Evolutionary conservation across 2,329 filamentous ascomycete genomes (phyloP).

Genomic region (Diaporthe sp.): DNA sequence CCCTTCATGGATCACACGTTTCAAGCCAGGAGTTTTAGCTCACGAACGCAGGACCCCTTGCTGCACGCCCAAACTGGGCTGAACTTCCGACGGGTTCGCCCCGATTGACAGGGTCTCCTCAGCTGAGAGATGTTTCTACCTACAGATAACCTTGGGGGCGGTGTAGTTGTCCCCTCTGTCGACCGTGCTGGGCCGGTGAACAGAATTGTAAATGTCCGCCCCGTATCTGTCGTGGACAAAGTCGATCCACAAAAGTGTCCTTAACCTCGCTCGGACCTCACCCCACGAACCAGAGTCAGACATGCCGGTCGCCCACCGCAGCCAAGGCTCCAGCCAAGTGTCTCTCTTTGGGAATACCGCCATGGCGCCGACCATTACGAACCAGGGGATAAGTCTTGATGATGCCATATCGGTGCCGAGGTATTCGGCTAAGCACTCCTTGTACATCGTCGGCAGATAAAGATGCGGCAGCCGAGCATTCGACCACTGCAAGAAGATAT

Average conservation of each 20-base stretch:
- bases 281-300: conserved; percentile 43
- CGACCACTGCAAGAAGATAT: conserved; percentile 55
- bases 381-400: conserved; percentile 45
- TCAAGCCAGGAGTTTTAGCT: conserved; percentile 9
- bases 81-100: not conserved
- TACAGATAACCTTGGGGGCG: not conserved
- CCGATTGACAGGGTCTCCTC: not conserved
- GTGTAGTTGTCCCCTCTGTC: not conserved
- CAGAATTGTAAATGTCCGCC: not conserved
- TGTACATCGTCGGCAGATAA: conserved; percentile 42
- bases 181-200: not conserved
- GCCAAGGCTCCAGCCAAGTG: conserved; percentile 44
- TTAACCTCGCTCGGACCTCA: conserved; percentile 18
- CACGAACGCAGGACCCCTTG: conserved; percentile 1
- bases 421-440: conserved; percentile 35
- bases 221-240: conserved; percentile 31
- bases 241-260: conserved; percentile 35
- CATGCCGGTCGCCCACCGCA: conserved; percentile 42
- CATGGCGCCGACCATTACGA: conserved; percentile 46
- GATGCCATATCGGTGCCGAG: conserved; percentile 10
- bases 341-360: conserved; percentile 45
- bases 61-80: not conserved
- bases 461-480: conserved; percentile 42
- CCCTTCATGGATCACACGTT: not conserved
- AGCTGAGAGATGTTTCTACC: not conserved